phyloP scores from a whole-genome alignment of 441 rosid species.

The Populus hybrid region DNA sequence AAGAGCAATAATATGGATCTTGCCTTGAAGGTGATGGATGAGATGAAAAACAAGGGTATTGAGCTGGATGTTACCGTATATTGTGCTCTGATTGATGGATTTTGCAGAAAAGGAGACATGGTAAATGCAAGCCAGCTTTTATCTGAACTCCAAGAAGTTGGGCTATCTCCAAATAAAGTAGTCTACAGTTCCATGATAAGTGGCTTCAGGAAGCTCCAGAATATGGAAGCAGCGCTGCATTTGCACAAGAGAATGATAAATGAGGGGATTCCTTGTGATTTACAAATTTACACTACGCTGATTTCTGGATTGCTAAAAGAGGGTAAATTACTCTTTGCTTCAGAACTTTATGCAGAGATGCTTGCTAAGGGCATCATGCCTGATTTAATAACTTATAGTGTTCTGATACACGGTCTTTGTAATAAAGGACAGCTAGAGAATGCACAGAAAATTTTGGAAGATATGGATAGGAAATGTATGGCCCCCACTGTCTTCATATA shows the following conservation, averaged over 20 bases:
- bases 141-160: slow-evolving; percentile 54
- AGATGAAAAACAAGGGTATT: slow-evolving; percentile 55
- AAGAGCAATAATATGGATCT: slow-evolving; percentile 43
- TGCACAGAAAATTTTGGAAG: slow-evolving; percentile 53
- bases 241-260: slow-evolving; percentile 50
- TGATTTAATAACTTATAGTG: slow-evolving; percentile 42
- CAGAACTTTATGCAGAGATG: slow-evolving; percentile 59
- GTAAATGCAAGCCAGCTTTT: slow-evolving; percentile 47
- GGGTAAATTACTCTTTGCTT: slow-evolving; percentile 44
- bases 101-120: slow-evolving; percentile 52
- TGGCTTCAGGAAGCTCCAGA: slow-evolving; percentile 53
- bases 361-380: slow-evolving; percentile 55
- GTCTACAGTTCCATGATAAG: slow-evolving; percentile 58
- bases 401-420: slow-evolving; percentile 56
- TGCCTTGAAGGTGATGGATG: slow-evolving; percentile 47
- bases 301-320: slow-evolving; percentile 63
- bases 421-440: slow-evolving; percentile 47
- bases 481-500: slow-evolving; percentile 54
- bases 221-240: slow-evolving; percentile 63
- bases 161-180: slow-evolving; percentile 45
- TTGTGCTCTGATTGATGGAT: slow-evolving; percentile 57
- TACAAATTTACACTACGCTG: slow-evolving; percentile 54
- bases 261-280: slow-evolving; percentile 50
- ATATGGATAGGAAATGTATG: slow-evolving; percentile 48
- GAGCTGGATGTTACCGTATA: slow-evolving; percentile 49